Evolutionary conservation across 2,329 filamentous ascomycete species (phyloP), one percentile per base, ranked within the genome.

Genomic region (Emericellopsis cladophorae): DNA sequence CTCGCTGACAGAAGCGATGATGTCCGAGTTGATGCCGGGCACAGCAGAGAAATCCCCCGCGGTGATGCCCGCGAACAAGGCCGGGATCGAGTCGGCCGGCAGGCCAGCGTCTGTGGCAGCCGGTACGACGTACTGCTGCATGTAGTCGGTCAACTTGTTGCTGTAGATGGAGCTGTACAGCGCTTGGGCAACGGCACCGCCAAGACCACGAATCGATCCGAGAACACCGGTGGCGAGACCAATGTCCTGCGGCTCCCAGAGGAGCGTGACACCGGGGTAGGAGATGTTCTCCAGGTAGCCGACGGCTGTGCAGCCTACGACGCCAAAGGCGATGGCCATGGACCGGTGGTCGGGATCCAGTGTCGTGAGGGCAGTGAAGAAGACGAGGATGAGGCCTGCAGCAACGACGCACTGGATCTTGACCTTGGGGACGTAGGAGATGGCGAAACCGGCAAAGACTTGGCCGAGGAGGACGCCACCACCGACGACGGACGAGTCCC

Each of bases 211-310:
- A 42, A 70, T 66, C 16, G 60, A 65, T 10, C 66, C 65, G 24
- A 68, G 60, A 18, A 66, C 57, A 15, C 66, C 66, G 6, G 47
- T 63, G 41, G 51, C 65, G 14, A 68, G 56, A 14, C 66, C 65
- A 36, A 68, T 67, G 44, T 69, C 66, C 45, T 66, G 60, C 5
- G 66, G 54, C 42, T 65, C 65, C 50, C 60, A 66, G 34, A 70
- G 58, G 9, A 67, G 56, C 2, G 64, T 62, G 22, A 69, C 62
- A 7, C 61, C 62, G 1, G 64, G 60, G 39, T 66, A 55, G n/a
- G 56, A 51, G 39, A 64, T 53, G 48, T 60, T 64, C 44, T 64
- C 61, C 40, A 64, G 54, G 45, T 56, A 61, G 2, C 62, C 61
- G 21, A 60, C 57, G 35, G 51, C 53, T 23, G 51, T 46, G 38